Conservation (phyloP, 176 grass and related monocot genomes). For the Coix lacrymajobi region DNA sequence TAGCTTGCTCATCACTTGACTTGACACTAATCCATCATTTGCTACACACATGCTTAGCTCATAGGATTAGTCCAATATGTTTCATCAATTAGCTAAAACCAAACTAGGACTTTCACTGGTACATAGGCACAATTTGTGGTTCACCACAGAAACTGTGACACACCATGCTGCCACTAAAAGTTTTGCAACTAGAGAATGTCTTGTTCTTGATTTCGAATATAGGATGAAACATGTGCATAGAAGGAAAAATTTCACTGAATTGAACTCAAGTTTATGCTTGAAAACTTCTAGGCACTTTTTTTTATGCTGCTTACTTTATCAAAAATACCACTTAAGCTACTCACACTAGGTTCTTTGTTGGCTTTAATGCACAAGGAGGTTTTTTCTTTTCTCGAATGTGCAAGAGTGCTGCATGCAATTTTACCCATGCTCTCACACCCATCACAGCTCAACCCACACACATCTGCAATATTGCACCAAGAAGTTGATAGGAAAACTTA, state of each 20-base stretch:
- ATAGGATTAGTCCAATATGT: no score
- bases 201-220: not conserved
- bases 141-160: not conserved
- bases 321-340: not conserved
- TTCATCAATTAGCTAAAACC: no score
- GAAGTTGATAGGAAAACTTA: not conserved
- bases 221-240: not conserved
- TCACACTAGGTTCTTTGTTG: not conserved
- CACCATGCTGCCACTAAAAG: not conserved
- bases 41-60: no score
- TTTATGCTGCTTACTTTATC: not conserved
- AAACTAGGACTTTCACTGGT: no score
- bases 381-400: no score
- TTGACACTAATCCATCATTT: no score
- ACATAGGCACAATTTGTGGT: not conserved
- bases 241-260: not conserved
- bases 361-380: not conserved
- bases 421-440: no score
- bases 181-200: not conserved
- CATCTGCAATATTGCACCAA: no score
- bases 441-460: no score
- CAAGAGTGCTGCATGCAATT: no score
- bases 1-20: no score
- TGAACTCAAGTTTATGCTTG: not conserved
- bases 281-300: not conserved